Evolutionary conservation across 345 rosid species (phyloP).

Genomic region (Aethionema arabicum): DNA sequence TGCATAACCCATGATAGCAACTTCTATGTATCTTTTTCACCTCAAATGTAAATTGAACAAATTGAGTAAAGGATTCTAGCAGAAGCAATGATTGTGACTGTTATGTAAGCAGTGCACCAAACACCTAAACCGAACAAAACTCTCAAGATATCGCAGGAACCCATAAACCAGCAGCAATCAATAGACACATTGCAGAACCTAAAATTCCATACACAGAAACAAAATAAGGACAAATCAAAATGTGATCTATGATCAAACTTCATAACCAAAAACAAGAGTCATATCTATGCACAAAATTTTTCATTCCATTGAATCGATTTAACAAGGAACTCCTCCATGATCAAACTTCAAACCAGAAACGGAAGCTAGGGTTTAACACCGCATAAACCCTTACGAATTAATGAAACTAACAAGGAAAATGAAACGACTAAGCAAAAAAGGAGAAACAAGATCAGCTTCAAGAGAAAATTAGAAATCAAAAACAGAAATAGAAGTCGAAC

Average conservation of each 20-base stretch:
- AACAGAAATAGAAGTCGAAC: background rate
- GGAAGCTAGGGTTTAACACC: background rate
- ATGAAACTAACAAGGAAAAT: background rate
- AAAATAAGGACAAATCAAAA: background rate
- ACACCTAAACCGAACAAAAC: conserved; percentile 62
- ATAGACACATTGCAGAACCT: conserved; percentile 37
- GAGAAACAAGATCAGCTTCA: background rate
- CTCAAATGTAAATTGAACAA: conserved; percentile 38
- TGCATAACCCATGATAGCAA: conserved; percentile 65
- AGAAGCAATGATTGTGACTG: conserved; percentile 65
- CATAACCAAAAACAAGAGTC: background rate
- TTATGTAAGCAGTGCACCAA: conserved; percentile 81
- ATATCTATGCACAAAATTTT: too few relatives aligned
- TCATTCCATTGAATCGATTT: too few relatives aligned
- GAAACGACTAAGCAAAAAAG: background rate
- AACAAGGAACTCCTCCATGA: too few relatives aligned
- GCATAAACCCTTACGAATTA: background rate
- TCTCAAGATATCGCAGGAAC: conserved; percentile 47
- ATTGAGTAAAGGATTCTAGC: conserved; percentile 54
- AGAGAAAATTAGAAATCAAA: background rate
- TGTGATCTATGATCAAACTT: background rate
- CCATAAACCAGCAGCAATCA: conserved; percentile 49
- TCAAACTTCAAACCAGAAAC: too few relatives aligned
- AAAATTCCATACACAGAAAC: conserved; percentile 2
- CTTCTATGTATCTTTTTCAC: background rate